Evolutionary conservation across 129 eudicot species (phyloP).

Genomic region (Pseudognaphalium luteoalbum): DNA sequence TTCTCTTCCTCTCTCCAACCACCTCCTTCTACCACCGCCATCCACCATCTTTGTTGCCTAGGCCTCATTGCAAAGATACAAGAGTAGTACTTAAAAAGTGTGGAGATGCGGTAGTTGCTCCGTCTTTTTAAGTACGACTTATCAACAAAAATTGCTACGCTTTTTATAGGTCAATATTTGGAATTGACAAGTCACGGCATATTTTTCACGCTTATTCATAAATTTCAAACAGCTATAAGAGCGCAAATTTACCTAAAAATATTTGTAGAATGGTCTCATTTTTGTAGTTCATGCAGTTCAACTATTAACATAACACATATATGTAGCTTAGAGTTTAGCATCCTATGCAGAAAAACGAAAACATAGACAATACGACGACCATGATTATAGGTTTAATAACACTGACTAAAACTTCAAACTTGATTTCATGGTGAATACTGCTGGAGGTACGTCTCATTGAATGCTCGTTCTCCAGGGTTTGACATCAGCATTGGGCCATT

Average conservation of each 20-base stretch:
- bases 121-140: too few relatives aligned
- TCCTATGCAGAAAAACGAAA: constrained; percentile 21
- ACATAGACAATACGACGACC: constrained; percentile 5
- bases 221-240: neutral
- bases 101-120: too few relatives aligned
- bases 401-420: constrained; percentile 7
- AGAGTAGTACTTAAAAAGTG: too few relatives aligned
- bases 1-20: too few relatives aligned
- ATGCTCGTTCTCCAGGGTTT: constrained; percentile 59
- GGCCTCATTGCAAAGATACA: too few relatives aligned
- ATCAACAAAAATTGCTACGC: too few relatives aligned
- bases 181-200: neutral
- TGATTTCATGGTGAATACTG: constrained; percentile 49
- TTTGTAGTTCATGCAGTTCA: constrained; percentile 4
- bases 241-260: neutral
- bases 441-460: constrained; percentile 50
- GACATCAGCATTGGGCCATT: constrained; percentile 43
- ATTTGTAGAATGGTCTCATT: neutral
- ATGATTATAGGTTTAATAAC: neutral
- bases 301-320: constrained; percentile 19
- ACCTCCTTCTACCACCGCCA: too few relatives aligned
- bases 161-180: too few relatives aligned
- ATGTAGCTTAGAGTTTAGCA: constrained; percentile 32
- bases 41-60: too few relatives aligned
- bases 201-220: neutral